These are phyloP conservation scores for Pontederia paniculata DNA, from an alignment of 176 grass and related monocot genomes.

Conservation along the genomic window DNA sequence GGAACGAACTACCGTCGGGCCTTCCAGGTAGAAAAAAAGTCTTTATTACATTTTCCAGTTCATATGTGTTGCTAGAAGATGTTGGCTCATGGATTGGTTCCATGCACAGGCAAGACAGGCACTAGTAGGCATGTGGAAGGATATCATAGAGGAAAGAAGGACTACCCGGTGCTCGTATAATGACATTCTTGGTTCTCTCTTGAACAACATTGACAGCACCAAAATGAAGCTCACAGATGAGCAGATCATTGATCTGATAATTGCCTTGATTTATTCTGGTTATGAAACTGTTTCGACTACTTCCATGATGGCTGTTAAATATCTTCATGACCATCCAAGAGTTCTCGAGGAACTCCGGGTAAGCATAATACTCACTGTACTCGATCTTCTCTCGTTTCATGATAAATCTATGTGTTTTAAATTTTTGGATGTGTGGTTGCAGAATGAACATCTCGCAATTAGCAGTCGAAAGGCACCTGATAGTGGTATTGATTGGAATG, in stretches of 20 bases:
- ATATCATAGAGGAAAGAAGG: slow-evolving; percentile 16
- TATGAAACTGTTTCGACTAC: slow-evolving; percentile 14
- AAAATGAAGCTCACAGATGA: slow-evolving; percentile 2
- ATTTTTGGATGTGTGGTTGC: slow-evolving; percentile 1
- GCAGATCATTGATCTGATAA: slow-evolving; percentile 23
- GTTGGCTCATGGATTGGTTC: background rate
- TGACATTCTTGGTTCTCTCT: slow-evolving; percentile 15
- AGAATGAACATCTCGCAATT: slow-evolving; percentile 79
- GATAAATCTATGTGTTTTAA: too few relatives aligned
- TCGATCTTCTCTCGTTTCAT: background rate
- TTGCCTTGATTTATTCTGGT: slow-evolving; percentile 10
- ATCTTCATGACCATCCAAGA: slow-evolving; percentile 18
- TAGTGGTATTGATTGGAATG: slow-evolving; percentile 48
- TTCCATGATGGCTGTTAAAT: slow-evolving; percentile 17
- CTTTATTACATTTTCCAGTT: background rate
- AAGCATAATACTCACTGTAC: background rate
- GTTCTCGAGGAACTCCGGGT: slow-evolving; percentile 16
- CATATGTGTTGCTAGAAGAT: background rate
- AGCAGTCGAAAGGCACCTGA: slow-evolving; percentile 33
- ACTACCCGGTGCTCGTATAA: slow-evolving; percentile 2
- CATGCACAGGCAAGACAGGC: slow-evolving; percentile 10
- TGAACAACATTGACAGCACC: background rate
- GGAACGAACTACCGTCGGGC: slow-evolving; percentile 9
- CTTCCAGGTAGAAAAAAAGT: slow-evolving; percentile 1
- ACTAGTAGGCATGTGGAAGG: slow-evolving; percentile 8